Conservation (phyloP, 352 stramenopile species). For the Phytophthora cactorum region DNA sequence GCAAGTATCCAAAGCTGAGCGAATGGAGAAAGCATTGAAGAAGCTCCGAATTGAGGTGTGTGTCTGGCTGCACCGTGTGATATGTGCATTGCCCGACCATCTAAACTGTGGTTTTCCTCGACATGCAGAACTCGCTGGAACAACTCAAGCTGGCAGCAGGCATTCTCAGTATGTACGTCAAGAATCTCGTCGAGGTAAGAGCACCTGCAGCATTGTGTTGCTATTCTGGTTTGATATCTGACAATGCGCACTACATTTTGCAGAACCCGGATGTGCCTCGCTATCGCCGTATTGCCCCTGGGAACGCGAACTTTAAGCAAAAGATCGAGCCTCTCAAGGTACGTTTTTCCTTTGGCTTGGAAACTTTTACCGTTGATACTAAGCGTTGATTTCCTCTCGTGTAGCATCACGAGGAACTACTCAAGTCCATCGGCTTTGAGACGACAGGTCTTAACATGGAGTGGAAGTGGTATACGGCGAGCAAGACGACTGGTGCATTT, state of each 20-base stretch:
- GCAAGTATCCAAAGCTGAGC: constrained; percentile 40
- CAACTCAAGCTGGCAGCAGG: constrained; percentile 69
- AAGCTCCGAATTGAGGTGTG: constrained; percentile 58
- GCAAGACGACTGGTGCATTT: constrained; percentile 65
- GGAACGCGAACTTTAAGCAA: constrained; percentile 87
- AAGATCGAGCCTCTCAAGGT: constrained; percentile 86
- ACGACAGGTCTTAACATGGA: constrained; percentile 79
- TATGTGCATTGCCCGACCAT: background rate
- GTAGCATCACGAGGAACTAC: constrained; percentile 77
- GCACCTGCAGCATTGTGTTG: background rate
- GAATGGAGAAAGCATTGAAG: constrained; percentile 56
- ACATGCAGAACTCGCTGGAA: constrained; percentile 68
- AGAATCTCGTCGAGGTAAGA: constrained; percentile 82
- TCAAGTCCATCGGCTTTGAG: constrained; percentile 83
- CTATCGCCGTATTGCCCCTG: constrained; percentile 78
- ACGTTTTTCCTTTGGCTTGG: background rate
- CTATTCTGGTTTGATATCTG: background rate
- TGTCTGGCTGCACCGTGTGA: background rate
- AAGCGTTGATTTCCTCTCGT: constrained; percentile 9
- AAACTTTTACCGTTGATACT: background rate
- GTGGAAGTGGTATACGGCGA: constrained; percentile 81
- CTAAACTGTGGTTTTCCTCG: constrained; percentile 8
- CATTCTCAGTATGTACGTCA: constrained; percentile 89
- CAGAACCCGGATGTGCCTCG: constrained; percentile 84
- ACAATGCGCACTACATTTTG: constrained; percentile 9